Conservation (phyloP, 257 asterid genomes). For the Solanum virginianum region DNA sequence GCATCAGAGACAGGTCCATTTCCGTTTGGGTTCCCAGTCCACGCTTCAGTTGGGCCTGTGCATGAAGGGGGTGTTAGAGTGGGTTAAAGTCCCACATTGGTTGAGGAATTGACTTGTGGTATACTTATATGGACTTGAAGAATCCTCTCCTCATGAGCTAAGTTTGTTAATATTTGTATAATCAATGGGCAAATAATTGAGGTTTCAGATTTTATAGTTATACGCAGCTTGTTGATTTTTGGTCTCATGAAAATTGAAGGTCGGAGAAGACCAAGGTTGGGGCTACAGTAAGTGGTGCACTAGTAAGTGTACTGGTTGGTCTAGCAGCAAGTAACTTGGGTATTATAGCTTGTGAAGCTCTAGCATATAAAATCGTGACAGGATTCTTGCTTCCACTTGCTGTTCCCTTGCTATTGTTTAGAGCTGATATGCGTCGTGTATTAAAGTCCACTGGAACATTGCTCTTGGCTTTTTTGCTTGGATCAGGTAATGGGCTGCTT, state of each 20-base stretch:
- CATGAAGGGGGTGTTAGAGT: no score
- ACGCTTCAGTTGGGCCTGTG: no score
- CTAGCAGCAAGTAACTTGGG: constrained; percentile 88
- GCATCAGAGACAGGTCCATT: no score
- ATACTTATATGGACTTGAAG: no score
- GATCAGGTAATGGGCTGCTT: constrained; percentile 49
- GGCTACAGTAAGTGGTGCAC: constrained; percentile 77
- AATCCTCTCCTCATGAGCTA: no score
- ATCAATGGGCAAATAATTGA: neutral
- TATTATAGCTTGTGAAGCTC: constrained; percentile 54
- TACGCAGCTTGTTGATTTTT: neutral
- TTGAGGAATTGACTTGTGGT: no score
- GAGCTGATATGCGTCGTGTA: constrained; percentile 81
- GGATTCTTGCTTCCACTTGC: constrained; percentile 73
- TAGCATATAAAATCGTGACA: constrained; percentile 69
- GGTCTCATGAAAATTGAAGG: constrained; percentile 24
- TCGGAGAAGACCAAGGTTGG: constrained; percentile 87
- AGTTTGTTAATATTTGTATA: neutral
- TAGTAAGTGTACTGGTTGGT: constrained; percentile 68
- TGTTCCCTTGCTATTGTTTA: constrained; percentile 71
- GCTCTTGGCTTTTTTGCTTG: constrained; percentile 78
- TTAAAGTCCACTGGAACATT: constrained; percentile 67
- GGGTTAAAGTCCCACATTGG: no score
- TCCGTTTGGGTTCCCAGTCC: no score
- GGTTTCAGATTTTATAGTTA: neutral